Base-by-base conservation (phyloP, 2,329 filamentous ascomycete species). In the Fusarium begoniae region DNA sequence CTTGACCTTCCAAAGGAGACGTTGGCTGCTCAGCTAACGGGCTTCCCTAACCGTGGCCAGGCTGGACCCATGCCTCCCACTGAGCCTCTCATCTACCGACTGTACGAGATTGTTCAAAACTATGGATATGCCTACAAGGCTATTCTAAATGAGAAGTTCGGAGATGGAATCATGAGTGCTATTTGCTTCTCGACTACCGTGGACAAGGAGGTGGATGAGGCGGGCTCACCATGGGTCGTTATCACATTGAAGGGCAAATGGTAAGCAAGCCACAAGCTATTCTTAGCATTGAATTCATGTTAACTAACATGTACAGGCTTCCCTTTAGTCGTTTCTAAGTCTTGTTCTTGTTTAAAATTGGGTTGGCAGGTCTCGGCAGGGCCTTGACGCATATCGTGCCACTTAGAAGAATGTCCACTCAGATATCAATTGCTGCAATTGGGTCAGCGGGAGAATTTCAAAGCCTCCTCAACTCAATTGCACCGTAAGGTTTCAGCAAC, bases 61-160 rank as follows among this genome's bases (percentile, higher is more conserved):
- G 89, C 91, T 1, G 81, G 79, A 3, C 79, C 79, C 9, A 83
- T 83, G 82, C 82, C 82, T 18, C 82, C 82, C 10, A 74, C 76
- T 26, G 82, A 83, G 48, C 83, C 83, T 28, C 80, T 83, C 76
- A 95, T 98, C 80, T 98, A 98, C 83, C 88, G 96, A 6, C 82
- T 98, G 68, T 98, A 94, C 82, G 96, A 98, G 87, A 93, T 98
- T 80, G 92, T 98, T 71, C 95, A 98, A 85, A 98, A 98, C 82
- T 98, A 98, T 80, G 96, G 96, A 3, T 97, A 98, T 82, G 94
- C 95, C 2, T 98, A 97, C 85, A 98, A 98, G 88, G 95, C 95
- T 2, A 90, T 98, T 9, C 82, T 98, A 82, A 98, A 98, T 77
- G 96, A 98, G 88, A 98, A 98, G 87, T 95, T 94, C 80, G 93